Percentiles rank a stretch among this genome's conserved stretches.
Conservation (phyloP, 2,329 filamentous ascomycete species). For the Penicillium corylophilum region DNA sequence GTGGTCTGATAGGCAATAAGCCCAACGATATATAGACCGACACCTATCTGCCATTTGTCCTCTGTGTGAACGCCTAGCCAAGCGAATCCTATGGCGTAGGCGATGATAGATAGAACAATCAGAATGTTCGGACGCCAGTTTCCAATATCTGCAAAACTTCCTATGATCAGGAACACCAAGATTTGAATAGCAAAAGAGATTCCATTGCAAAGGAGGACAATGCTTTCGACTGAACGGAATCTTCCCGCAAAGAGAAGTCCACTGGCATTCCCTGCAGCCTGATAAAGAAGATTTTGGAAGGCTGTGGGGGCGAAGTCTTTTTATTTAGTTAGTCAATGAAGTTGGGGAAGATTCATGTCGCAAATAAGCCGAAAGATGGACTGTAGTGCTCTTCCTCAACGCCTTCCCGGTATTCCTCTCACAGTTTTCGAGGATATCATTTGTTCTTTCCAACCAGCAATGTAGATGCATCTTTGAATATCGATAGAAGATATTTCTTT, state of each 20-base stretch:
- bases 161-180: slow-evolving; percentile 49
- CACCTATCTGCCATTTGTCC: slow-evolving; percentile 59
- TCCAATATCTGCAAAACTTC: slow-evolving; percentile 61
- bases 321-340: too few species aligned
- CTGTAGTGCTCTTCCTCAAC: too few species aligned
- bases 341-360: too few species aligned
- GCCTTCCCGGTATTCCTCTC: too few species aligned
- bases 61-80: slow-evolving; percentile 65
- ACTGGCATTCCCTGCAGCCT: slow-evolving; percentile 55
- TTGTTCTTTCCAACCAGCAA: background rate
- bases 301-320: slow-evolving; percentile 60
- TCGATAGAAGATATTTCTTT: too few species aligned
- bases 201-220: slow-evolving; percentile 65
- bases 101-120: slow-evolving; percentile 59
- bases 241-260: slow-evolving; percentile 56
- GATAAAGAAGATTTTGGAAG: slow-evolving; percentile 63
- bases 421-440: slow-evolving; percentile 12
- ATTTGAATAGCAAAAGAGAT: slow-evolving; percentile 68
- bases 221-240: slow-evolving; percentile 61
- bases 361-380: too few species aligned
- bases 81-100: slow-evolving; percentile 64
- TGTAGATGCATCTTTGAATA: background rate
- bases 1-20: slow-evolving; percentile 66
- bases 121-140: slow-evolving; percentile 63
- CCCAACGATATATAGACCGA: slow-evolving; percentile 65